A percentile compares a stretch with the other conserved stretches of the same genome.
These are phyloP conservation scores for Spiromastix sp. DNA, from an alignment of 2,329 filamentous ascomycete species.

Conservation along the genomic window DNA sequence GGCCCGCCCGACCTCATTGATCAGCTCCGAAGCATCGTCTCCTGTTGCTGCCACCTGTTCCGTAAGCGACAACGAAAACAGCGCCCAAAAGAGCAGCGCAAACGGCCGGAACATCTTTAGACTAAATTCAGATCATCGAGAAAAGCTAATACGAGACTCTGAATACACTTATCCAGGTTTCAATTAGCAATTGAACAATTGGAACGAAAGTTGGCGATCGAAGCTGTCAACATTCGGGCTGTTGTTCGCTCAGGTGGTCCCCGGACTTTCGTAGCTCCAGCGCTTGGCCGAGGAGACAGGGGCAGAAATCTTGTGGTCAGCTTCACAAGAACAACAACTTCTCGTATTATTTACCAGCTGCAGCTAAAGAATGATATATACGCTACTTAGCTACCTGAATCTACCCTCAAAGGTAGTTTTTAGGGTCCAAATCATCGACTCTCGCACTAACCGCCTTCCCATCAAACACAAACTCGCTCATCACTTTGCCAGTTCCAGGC, in stretches of 20 bases:
- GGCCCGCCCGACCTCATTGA: constrained; percentile 33
- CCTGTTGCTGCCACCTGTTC: constrained; percentile 12
- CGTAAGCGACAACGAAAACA: constrained; percentile 12
- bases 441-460: constrained; percentile 58
- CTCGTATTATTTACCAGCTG: too few species aligned
- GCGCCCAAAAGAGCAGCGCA: constrained; percentile 10
- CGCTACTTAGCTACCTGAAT: too few species aligned
- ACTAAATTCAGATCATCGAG: constrained; percentile 3
- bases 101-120: constrained; percentile 1
- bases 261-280: too few species aligned
- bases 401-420: constrained; percentile 39
- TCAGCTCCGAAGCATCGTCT: constrained; percentile 25
- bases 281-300: too few species aligned
- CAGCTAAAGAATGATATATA: too few species aligned
- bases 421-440: constrained; percentile 57
- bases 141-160: too few species aligned
- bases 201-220: too few species aligned
- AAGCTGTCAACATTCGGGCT: too few species aligned
- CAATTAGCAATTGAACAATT: constrained; percentile 2
- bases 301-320: too few species aligned
- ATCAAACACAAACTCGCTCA: constrained; percentile 70
- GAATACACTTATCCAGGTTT: not conserved
- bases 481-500: constrained; percentile 71
- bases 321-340: too few species aligned
- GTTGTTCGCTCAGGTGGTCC: too few species aligned